Percentiles rank a stretch among this genome's conserved stretches.
These are phyloP conservation scores for Somion occarium DNA, from an alignment of 1,284 basidiomycete genomes.

Conservation along the genomic window DNA sequence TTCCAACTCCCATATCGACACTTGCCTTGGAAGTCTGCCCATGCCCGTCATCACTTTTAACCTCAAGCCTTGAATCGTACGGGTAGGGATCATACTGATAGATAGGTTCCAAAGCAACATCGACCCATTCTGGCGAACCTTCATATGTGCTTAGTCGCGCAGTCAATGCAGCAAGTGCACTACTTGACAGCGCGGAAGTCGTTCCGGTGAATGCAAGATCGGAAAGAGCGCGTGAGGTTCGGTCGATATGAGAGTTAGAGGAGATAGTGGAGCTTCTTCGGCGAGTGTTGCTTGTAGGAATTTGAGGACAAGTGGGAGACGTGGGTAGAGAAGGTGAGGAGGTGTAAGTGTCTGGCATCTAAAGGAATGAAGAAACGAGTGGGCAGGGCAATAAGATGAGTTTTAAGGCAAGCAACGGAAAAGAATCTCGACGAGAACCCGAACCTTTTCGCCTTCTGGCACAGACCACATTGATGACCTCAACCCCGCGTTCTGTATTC, in stretches of 20 bases:
- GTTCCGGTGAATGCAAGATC: slow-evolving; percentile 25
- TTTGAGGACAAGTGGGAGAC: neutral
- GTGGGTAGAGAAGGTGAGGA: neutral
- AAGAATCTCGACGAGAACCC: neutral
- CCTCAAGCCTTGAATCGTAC: neutral
- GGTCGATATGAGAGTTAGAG: neutral
- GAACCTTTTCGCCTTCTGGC: neutral
- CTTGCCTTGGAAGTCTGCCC: neutral
- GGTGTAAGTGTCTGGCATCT: neutral
- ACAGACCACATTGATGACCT: neutral
- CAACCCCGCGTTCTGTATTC: neutral
- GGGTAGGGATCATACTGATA: neutral
- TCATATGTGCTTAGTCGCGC: slow-evolving; percentile 19
- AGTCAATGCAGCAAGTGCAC: slow-evolving; percentile 23
- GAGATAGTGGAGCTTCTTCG: neutral
- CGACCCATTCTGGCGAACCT: slow-evolving; percentile 14
- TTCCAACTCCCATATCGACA: neutral
- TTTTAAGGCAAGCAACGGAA: too few relatives aligned
- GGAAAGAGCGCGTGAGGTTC: slow-evolving; percentile 20
- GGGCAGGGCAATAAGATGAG: neutral
- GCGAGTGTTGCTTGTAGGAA: neutral
- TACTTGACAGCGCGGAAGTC: slow-evolving; percentile 15
- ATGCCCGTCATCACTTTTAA: neutral
- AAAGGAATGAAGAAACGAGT: neutral
- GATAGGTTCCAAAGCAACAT: slow-evolving; percentile 1